These are phyloP conservation scores for Trichoderma atroviride DNA, from an alignment of 2,329 filamentous ascomycete genomes.

Conservation along the genomic window DNA sequence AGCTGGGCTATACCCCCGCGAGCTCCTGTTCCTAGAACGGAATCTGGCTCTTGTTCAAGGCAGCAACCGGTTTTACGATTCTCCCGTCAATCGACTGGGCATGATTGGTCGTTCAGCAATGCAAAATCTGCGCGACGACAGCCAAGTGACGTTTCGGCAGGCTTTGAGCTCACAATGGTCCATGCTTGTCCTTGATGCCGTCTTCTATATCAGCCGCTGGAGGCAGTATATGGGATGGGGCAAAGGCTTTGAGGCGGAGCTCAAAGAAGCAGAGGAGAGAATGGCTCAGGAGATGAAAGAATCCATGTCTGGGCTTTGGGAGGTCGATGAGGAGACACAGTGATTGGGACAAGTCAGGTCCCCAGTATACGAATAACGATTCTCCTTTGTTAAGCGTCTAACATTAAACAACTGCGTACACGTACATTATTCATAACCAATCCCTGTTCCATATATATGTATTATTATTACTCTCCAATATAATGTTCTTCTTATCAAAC, in stretches of 20 bases:
- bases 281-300: constrained; percentile 23
- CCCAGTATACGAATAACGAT: no score
- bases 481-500: neutral
- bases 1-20: constrained; percentile 14
- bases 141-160: constrained; percentile 7
- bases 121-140: constrained; percentile 10
- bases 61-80: constrained; percentile 23
- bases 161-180: constrained; percentile 11
- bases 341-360: neutral
- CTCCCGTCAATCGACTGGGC: constrained; percentile 17
- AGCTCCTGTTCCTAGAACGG: constrained; percentile 19
- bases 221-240: constrained; percentile 24
- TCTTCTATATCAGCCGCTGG: constrained; percentile 20
- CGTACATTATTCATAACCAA: neutral
- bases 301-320: constrained; percentile 18
- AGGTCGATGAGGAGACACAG: neutral
- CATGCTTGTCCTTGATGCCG: constrained; percentile 23
- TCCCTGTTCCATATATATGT: neutral
- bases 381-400: neutral
- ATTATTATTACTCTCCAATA: neutral
- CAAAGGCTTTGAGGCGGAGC: constrained; percentile 19
- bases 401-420: neutral
- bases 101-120: constrained; percentile 26
- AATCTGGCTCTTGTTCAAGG: constrained; percentile 22
- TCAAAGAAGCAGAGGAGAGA: constrained; percentile 25